Percentiles rank a stretch among this genome's conserved stretches.
phyloP scores from a whole-genome alignment of 2,329 filamentous ascomycete species.

The Aspergillus ochraceus region DNA sequence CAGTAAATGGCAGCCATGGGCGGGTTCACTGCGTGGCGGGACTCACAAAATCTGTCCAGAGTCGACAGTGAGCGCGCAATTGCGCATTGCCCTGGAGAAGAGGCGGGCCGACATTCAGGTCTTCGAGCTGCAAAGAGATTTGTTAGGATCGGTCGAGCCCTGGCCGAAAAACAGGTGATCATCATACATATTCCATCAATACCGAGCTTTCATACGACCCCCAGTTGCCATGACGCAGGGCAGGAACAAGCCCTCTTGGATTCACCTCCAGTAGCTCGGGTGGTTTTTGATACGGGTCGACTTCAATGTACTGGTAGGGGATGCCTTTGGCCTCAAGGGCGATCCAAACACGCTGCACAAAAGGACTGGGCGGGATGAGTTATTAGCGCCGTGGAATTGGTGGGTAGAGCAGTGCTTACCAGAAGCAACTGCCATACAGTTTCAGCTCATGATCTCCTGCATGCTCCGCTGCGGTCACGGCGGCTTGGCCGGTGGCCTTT shows the following conservation, averaged over 20 bases:
- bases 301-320: slow-evolving; percentile 82
- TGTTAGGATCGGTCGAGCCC: neutral
- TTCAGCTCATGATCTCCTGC: slow-evolving; percentile 70
- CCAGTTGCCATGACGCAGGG: slow-evolving; percentile 76
- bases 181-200: slow-evolving; percentile 76
- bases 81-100: slow-evolving; percentile 68
- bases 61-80: slow-evolving; percentile 68
- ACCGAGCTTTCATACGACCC: slow-evolving; percentile 78
- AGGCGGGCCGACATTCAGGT: slow-evolving; percentile 60
- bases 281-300: slow-evolving; percentile 75
- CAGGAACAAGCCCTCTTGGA: slow-evolving; percentile 73
- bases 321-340: slow-evolving; percentile 77
- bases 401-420: slow-evolving; percentile 52
- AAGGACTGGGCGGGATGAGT: slow-evolving; percentile 59
- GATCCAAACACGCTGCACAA: slow-evolving; percentile 88
- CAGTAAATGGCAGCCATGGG: slow-evolving; percentile 33
- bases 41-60: slow-evolving; percentile 78
- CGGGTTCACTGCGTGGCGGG: neutral
- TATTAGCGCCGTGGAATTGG: neutral
- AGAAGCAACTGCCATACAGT: slow-evolving; percentile 80
- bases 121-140: slow-evolving; percentile 63
- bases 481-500: slow-evolving; percentile 70
- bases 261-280: slow-evolving; percentile 72
- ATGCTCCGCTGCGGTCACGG: slow-evolving; percentile 68
- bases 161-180: neutral